phyloP scores from a whole-genome alignment of 2,329 filamentous ascomycete species.

The Mycocentrospora acerina region DNA sequence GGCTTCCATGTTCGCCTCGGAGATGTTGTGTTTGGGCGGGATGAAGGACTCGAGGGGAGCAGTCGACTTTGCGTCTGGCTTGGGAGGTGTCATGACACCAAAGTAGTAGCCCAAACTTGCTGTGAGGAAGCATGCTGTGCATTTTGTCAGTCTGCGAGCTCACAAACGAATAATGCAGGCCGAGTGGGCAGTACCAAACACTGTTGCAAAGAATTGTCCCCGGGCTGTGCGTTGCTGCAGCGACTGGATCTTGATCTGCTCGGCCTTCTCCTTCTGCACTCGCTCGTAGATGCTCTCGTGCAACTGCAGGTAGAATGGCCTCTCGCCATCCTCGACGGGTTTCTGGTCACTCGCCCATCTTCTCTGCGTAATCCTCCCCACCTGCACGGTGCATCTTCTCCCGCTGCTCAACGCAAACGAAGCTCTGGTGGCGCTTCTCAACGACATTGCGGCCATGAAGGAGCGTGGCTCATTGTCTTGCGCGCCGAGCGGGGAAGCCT shows the following conservation, averaged over 20 bases:
- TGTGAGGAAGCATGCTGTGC: conserved; percentile 53
- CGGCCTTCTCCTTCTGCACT: conserved; percentile 59
- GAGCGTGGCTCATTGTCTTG: conserved; percentile 14
- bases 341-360: conserved; percentile 40
- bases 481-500: conserved; percentile 13
- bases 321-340: conserved; percentile 30
- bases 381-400: conserved; percentile 6
- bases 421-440: conserved; percentile 28
- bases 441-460: conserved; percentile 30
- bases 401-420: conserved; percentile 20
- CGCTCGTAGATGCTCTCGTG: conserved; percentile 63
- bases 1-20: conserved; percentile 60
- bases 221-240: conserved; percentile 27
- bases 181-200: conserved; percentile 19
- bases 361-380: conserved; percentile 21
- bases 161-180: background rate
- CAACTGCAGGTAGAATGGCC: conserved; percentile 61
- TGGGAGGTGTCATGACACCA: conserved; percentile 52
- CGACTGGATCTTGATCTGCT: conserved; percentile 48
- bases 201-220: conserved; percentile 42
- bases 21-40: conserved; percentile 57
- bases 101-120: conserved; percentile 58
- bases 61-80: conserved; percentile 57
- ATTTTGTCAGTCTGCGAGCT: conserved; percentile 6
- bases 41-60: conserved; percentile 52